These are phyloP conservation scores for Zea mays DNA, from an alignment of 176 grass and related monocot genomes.

Conservation along the genomic window DNA sequence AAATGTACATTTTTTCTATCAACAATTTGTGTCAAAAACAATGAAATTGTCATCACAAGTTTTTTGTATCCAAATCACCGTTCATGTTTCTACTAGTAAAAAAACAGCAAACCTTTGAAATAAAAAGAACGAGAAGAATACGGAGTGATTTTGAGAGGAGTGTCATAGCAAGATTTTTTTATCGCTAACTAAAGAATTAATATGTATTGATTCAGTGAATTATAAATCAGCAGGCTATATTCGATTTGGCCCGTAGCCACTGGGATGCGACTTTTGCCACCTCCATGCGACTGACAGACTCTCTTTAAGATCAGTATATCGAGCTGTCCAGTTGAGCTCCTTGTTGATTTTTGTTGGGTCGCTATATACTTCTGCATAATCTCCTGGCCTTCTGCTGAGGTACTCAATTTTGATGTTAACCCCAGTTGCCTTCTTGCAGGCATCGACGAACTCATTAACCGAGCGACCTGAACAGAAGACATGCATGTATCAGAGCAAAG, in stretches of 20 bases:
- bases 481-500: slow-evolving; percentile 26
- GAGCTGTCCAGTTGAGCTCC: slow-evolving; percentile 76
- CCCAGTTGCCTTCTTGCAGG: slow-evolving; percentile 78
- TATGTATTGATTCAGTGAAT: slow-evolving; percentile 39
- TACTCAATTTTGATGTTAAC: slow-evolving; percentile 70
- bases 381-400: slow-evolving; percentile 70
- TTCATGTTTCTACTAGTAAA: slow-evolving; percentile 35
- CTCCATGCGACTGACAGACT: slow-evolving; percentile 71
- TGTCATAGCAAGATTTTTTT: slow-evolving; percentile 46
- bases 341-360: slow-evolving; percentile 71
- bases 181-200: slow-evolving; percentile 51
- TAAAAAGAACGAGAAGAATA: slow-evolving; percentile 17
- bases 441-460: slow-evolving; percentile 77
- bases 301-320: slow-evolving; percentile 59
- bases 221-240: slow-evolving; percentile 36
- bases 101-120: slow-evolving; percentile 41
- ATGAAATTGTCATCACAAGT: slow-evolving; percentile 36
- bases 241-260: slow-evolving; percentile 50
- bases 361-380: slow-evolving; percentile 84
- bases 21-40: slow-evolving; percentile 36
- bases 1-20: slow-evolving; percentile 56
- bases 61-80: slow-evolving; percentile 28
- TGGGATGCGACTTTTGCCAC: slow-evolving; percentile 72
- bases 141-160: slow-evolving; percentile 16
- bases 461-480: slow-evolving; percentile 60